Evolutionary conservation across 495 filamentous ascomycete genomes (phyloP), one percentile per base, ranked within the genome.

Genomic region (Chaetomium tenue): DNA sequence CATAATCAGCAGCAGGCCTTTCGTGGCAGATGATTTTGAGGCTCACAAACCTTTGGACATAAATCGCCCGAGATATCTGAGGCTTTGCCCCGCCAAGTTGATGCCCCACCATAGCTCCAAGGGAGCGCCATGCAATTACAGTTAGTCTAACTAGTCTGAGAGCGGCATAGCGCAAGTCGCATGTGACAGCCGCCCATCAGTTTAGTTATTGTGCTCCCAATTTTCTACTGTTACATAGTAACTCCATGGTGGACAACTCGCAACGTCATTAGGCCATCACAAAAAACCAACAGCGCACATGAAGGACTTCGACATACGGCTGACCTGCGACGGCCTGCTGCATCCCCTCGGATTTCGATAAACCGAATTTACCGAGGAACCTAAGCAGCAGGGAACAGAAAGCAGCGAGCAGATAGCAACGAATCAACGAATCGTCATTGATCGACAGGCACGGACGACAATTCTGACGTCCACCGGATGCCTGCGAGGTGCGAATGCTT

Each of bases 81-180:
- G n/a, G n/a, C n/a, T n/a, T 6, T 6, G 28, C 46, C 46, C 46
- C 46, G 22, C 46, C 46, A 50, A 2, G 15, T 23, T 4, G 4
- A 23, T 50, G 46, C 46, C 46, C 46, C 46, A 50, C 46, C 46
- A 50, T 47, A 37, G 33, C 33, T 37, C 3, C 44, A 50, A 50
- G 8, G 46, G 33, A 33, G 0, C 46, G 4, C 46, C 46, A 50
- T n/a, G 46, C 46, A 37, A n/a, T n/a, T n/a, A n/a, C n/a, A n/a
- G n/a, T n/a, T n/a, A n/a, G 3, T 3, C 7, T 33, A 7, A 33
- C 8, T 50, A 18, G 46, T 23, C 46, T 23, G 46, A 50, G 1
- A 50, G 33, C 8, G 46, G 46, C 46, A 23, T 50, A 50, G 18
- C 46, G 46, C 46, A 20, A 3, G 18, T 11, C 5, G n/a, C 46